phyloP scores from a whole-genome alignment of 495 filamentous ascomycete species.

The Cetradonia linearis region DNA sequence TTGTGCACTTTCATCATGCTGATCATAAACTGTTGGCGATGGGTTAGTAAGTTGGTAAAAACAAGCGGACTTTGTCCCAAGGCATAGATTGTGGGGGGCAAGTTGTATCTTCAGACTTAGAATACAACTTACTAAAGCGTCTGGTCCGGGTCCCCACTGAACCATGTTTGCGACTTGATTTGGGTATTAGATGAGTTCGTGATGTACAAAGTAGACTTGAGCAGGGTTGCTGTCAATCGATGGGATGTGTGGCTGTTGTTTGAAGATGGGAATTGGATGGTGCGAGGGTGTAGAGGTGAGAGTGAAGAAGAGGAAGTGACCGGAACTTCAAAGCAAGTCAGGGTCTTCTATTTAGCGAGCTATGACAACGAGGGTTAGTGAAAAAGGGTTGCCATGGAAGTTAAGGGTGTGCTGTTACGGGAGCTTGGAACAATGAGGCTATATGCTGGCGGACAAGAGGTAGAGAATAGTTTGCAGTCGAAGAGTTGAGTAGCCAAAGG shows the following conservation, averaged over 20 bases:
- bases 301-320: not conserved
- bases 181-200: not conserved
- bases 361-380: not conserved
- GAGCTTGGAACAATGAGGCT: not conserved
- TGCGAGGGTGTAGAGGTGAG: not conserved
- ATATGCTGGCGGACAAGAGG: not conserved
- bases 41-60: not conserved
- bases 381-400: not conserved
- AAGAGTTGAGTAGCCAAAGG: too few species aligned
- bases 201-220: not conserved
- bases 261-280: not conserved
- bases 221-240: not conserved
- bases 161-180: not conserved
- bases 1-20: slow-evolving; percentile 5
- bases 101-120: not conserved
- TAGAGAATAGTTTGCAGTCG: too few species aligned
- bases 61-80: not conserved
- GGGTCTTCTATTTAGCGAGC: not conserved
- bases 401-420: not conserved
- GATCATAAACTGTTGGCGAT: not conserved
- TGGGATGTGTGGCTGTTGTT: not conserved
- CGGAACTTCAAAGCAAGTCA: not conserved
- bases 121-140: slow-evolving; percentile 1
- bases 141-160: slow-evolving; percentile 10
- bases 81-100: not conserved